phyloP scores from a whole-genome alignment of 2,329 filamentous ascomycete genomes.

The Seiridium cupressi region DNA sequence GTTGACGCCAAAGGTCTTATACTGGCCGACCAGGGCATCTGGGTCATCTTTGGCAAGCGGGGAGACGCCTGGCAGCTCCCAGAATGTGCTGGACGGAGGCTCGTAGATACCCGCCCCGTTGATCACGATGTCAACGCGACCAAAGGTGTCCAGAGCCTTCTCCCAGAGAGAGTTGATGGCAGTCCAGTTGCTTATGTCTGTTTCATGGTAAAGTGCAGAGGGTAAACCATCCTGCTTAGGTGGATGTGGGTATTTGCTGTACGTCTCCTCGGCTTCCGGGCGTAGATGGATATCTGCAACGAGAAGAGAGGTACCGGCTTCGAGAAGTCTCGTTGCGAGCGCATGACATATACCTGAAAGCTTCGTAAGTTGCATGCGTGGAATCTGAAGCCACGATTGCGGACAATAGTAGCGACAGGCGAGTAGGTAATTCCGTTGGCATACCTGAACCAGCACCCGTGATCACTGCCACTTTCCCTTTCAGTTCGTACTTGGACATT shows the following conservation, averaged over 20 bases:
- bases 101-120: conserved; percentile 17
- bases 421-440: not conserved
- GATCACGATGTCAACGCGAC: conserved; percentile 14
- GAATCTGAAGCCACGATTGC: no score
- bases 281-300: conserved; percentile 22
- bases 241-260: conserved; percentile 12
- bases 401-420: no score
- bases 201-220: conserved; percentile 9
- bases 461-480: not conserved
- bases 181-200: conserved; percentile 19
- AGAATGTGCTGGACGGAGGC: conserved; percentile 19
- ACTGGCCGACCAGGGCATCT: conserved; percentile 13
- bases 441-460: not conserved
- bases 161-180: conserved; percentile 23
- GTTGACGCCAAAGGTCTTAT: conserved; percentile 20
- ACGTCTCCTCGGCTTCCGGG: conserved; percentile 17
- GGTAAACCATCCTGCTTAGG: not conserved
- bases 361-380: not conserved
- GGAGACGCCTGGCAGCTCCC: conserved; percentile 19
- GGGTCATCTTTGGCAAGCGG: conserved; percentile 14
- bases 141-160: conserved; percentile 12
- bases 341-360: conserved; percentile 16
- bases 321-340: conserved; percentile 17
- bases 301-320: conserved; percentile 22
- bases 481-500: not conserved